These are phyloP conservation scores for Wickerhamomyces queroliae DNA, from an alignment of 805 yeast species.

Conservation along the genomic window DNA sequence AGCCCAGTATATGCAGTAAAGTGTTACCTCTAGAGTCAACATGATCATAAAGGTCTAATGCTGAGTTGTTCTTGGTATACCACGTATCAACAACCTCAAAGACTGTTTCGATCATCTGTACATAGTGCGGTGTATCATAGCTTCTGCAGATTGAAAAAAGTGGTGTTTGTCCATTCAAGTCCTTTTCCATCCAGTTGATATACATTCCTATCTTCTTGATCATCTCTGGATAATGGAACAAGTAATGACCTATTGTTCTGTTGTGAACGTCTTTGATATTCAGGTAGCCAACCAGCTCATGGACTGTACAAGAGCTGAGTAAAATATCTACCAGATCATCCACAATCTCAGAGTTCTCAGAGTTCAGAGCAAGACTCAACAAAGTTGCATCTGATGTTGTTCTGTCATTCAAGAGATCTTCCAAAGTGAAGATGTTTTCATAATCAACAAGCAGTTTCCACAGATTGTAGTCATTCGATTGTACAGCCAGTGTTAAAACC, in stretches of 20 bases:
- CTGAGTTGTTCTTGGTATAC: slow-evolving; percentile 26
- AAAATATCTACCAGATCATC: slow-evolving; percentile 42
- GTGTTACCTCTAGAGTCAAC: slow-evolving; percentile 72
- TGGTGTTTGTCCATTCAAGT: slow-evolving; percentile 69
- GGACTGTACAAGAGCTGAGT: slow-evolving; percentile 30
- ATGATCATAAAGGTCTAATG: slow-evolving; percentile 53
- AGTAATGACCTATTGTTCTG: slow-evolving; percentile 69
- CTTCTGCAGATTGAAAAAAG: slow-evolving; percentile 68
- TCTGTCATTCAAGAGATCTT: slow-evolving; percentile 61
- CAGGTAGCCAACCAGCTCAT: slow-evolving; percentile 45
- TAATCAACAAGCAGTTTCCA: slow-evolving; percentile 43
- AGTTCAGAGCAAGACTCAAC: slow-evolving; percentile 54
- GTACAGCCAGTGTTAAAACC: slow-evolving; percentile 56
- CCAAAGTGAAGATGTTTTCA: slow-evolving; percentile 49
- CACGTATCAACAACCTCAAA: slow-evolving; percentile 39
- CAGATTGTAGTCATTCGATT: slow-evolving; percentile 36
- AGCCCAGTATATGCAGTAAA: slow-evolving; percentile 63
- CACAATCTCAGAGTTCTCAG: slow-evolving; percentile 42
- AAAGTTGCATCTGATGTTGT: slow-evolving; percentile 51
- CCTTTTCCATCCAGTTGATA: slow-evolving; percentile 67
- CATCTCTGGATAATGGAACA: slow-evolving; percentile 50
- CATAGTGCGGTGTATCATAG: slow-evolving; percentile 71
- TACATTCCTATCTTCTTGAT: slow-evolving; percentile 48
- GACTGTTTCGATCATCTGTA: slow-evolving; percentile 38
- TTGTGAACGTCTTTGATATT: slow-evolving; percentile 44